phyloP scores from a whole-genome alignment of 768 basidiomycete genomes.

The Mycena vulgaris region DNA sequence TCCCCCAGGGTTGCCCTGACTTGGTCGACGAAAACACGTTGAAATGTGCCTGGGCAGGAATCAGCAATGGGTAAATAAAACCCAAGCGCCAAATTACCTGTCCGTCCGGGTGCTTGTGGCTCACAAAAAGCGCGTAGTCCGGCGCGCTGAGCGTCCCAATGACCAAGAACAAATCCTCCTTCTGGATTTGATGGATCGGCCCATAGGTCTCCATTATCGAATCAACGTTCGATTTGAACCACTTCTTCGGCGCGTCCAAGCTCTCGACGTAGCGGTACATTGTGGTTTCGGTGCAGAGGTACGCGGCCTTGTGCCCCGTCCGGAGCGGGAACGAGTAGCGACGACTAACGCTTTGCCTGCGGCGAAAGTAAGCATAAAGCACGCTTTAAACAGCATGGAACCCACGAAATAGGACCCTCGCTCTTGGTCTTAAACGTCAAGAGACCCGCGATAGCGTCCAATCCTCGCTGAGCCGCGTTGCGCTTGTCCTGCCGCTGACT shows the following conservation, averaged over 20 bases:
- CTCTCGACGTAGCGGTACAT: constrained; percentile 66
- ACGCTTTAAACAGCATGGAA: constrained; percentile 25
- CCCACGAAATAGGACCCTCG: constrained; percentile 58
- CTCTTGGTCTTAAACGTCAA: constrained; percentile 58
- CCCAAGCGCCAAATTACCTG: constrained; percentile 53
- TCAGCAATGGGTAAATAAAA: constrained; percentile 1
- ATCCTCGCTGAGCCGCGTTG: constrained; percentile 69
- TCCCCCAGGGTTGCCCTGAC: constrained; percentile 79
- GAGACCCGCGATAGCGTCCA: constrained; percentile 69
- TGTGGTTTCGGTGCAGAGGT: constrained; percentile 68
- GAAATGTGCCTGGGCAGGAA: constrained; percentile 68
- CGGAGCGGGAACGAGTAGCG: constrained; percentile 64
- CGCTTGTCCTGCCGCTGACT: constrained; percentile 71
- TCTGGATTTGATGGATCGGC: constrained; percentile 49
- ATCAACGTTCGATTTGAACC: constrained; percentile 69
- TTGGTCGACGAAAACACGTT: constrained; percentile 72
- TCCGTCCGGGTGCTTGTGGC: constrained; percentile 71
- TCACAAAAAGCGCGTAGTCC: constrained; percentile 71
- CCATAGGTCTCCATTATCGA: constrained; percentile 62
- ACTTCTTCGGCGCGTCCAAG: constrained; percentile 63
- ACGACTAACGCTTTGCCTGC: constrained; percentile 57
- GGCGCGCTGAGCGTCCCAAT: constrained; percentile 71
- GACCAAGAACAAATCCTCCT: constrained; percentile 63
- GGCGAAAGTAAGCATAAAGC: background rate
- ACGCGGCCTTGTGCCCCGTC: constrained; percentile 66